Conservation (phyloP, 345 rosid genomes). For the Eutrema japonicum region DNA sequence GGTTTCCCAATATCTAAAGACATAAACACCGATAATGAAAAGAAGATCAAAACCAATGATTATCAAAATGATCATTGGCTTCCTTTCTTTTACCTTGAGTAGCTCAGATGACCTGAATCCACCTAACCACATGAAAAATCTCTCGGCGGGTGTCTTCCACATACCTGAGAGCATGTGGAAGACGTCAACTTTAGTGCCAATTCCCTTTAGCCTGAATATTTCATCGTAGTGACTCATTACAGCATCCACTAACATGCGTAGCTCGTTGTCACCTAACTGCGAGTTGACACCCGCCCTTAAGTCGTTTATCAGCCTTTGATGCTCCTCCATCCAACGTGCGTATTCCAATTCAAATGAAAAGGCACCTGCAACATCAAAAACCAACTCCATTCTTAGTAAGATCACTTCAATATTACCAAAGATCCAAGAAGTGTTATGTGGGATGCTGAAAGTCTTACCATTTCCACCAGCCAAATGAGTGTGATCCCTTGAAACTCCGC, state of each 20-base stretch:
- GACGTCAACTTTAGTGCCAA: conserved; percentile 79
- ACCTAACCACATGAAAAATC: conserved; percentile 97
- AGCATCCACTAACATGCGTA: conserved; percentile 68
- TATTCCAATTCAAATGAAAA: conserved; percentile 83
- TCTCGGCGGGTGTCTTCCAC: conserved; percentile 97
- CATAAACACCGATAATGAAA: background rate
- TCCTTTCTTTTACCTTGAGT: conserved; percentile 61
- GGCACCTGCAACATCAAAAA: conserved; percentile 53
- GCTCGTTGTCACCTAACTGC: conserved; percentile 64
- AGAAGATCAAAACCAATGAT: background rate
- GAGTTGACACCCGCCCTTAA: conserved; percentile 74
- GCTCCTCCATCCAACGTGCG: conserved; percentile 89
- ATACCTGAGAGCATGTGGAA: conserved; percentile 96
- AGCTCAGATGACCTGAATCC: conserved; percentile 93
- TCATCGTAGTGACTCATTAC: conserved; percentile 86
- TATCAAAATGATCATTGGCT: background rate
- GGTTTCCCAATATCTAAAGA: conserved; percentile 77
- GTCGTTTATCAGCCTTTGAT: conserved; percentile 70
- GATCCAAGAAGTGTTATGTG: background rate
- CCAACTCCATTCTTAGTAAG: background rate
- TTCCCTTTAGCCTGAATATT: conserved; percentile 68
- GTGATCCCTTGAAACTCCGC: conserved; percentile 57
- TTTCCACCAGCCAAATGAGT: conserved; percentile 52
- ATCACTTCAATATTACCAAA: background rate
- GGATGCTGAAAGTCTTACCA: conserved; percentile 50